Conservation (phyloP, 2,329 filamentous ascomycete genomes). For the Nannizzia gypsea region DNA sequence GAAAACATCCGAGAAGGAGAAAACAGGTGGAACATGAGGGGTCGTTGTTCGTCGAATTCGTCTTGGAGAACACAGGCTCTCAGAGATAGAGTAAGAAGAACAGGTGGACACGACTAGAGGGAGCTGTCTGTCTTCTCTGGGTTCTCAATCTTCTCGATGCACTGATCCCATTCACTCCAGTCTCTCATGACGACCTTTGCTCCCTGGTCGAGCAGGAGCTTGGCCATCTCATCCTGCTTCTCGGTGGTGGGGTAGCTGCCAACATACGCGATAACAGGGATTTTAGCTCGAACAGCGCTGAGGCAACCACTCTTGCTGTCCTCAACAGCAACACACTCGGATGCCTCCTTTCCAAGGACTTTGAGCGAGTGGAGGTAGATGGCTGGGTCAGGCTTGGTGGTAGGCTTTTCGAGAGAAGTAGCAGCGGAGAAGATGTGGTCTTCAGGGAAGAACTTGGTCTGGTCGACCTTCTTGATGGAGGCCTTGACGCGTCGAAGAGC, state of each 20-base stretch:
- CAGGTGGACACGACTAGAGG: not conserved
- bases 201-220: constrained; percentile 49
- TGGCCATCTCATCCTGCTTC: constrained; percentile 54
- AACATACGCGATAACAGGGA: constrained; percentile 74
- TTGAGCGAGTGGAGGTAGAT: constrained; percentile 73
- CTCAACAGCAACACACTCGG: constrained; percentile 70
- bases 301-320: constrained; percentile 78
- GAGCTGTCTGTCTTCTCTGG: constrained; percentile 15
- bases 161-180: constrained; percentile 36
- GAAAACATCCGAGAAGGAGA: not conserved
- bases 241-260: constrained; percentile 56
- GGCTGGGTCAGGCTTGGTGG: constrained; percentile 80
- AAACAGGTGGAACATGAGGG: not conserved
- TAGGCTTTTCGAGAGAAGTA: constrained; percentile 64
- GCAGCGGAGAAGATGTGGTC: constrained; percentile 72
- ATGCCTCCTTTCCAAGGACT: constrained; percentile 56
- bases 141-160: constrained; percentile 33
- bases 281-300: constrained; percentile 63
- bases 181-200: constrained; percentile 49
- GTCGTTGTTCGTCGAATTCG: not conserved
- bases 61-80: not conserved
- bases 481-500: constrained; percentile 67
- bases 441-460: constrained; percentile 66
- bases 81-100: not conserved
- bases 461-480: constrained; percentile 64